Base-by-base conservation (phyloP, 768 basidiomycete genomes). In the Leccinum subgranulosum region DNA sequence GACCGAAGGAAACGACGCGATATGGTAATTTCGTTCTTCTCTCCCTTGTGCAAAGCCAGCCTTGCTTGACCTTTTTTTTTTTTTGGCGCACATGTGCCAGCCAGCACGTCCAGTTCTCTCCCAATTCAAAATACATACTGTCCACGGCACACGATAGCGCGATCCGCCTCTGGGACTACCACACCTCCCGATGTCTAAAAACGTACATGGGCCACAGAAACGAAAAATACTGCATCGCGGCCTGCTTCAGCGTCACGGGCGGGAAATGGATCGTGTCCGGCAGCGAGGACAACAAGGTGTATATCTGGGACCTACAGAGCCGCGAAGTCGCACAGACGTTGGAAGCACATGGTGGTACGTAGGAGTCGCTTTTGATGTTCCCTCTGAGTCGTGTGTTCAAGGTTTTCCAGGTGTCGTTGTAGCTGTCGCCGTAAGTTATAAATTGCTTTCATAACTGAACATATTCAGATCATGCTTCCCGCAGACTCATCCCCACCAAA, bases 121-220 rank as follows among this genome's bases (percentile, higher is more conserved):
- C 96, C 9, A 97, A 97, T 66, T 94, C 92, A 7, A 92, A 91
- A 73, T 95, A 93, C 73, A 89, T 99, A 53, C 81, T 99, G 52
- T 94, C 94, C 1, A 92, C 94, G 0, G 92, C 96, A 0, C 89
- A 98, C 67, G 94, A 98, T 67, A 92, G 87, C 57, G 88, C 90
- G 0, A 92, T 98, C 61, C 87, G 96, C 1, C 77, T 99, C 4
- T 98, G 96, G 94, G 92, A 97, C 67, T 96, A 94, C 71, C 92
- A 95, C 60, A 89, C 88, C 0, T 88, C 91, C 0, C 87, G 90
- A 54, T 92, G 91, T 63, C 75, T 98, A 23, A 98, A 98, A 74
- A 94, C 94, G 1, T 94, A 94, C 72, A 78, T 77, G 5, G 92
- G 94, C 1, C 94, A 96, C 69, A 75, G 76, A 15, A 96, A 94